Base-by-base conservation (phyloP, 768 basidiomycete species). In the Pleurotus salmoneostramineus region DNA sequence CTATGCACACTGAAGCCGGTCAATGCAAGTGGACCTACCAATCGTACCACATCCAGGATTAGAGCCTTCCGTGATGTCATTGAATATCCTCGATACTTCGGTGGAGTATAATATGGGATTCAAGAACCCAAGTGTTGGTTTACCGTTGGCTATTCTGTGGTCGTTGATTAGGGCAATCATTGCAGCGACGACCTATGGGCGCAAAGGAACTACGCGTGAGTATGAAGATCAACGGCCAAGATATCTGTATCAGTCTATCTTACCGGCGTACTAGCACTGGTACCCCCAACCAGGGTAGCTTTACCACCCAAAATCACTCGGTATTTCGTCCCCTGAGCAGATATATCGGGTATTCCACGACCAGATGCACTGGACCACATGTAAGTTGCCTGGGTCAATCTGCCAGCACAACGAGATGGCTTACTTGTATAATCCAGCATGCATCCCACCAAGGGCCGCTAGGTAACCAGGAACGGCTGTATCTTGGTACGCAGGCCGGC, bases 161-260 rank as follows among this genome's bases (percentile, higher is more conserved):
- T 83, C 79, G 44, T 83, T 81, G 40, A 83, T 62, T 62, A 83
- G 72, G 0, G 77, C 67, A 33, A 83, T 67, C 52, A 83, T 67
- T 46, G 72, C 72, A 0, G 81, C 75, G 57, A 84, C 78, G 1
- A 77, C 72, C 2, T 61, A 15, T 10, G 37, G n/a, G 37, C n/a
- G n/a, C n/a, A 40, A 55, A 40, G 21, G 27, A 56, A 36, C 40
- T 4, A 59, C 57, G 42, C 57, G 52, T 45, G 50, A 50, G 54
- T 21, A 36, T n/a, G 55, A 4, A 49, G 84, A 37, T 79, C 79
- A 1, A 58, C 68, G 27, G 74, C 66, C 2, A 34, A n/a, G 1
- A 51, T 6, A 15, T 56, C 47, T 57, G 35, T 80, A 40, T 79
- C 79, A 2, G 21, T 27, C 21, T 27, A 27, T 27, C 45, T 36